These are phyloP conservation scores for Phytophthora brassicae DNA, from an alignment of 352 stramenopile genomes.

Conservation along the genomic window DNA sequence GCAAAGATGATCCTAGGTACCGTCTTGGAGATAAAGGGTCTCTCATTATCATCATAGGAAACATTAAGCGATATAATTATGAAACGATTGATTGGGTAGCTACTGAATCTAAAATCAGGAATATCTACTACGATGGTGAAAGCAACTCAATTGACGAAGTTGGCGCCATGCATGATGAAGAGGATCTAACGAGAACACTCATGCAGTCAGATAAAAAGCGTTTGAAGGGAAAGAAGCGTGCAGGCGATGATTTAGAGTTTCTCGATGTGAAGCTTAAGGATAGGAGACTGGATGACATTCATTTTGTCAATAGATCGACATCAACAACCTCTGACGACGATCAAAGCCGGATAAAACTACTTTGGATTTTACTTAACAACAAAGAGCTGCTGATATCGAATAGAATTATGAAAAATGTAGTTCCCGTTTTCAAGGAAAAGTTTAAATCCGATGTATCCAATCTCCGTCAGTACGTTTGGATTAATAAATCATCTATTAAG, in stretches of 20 bases:
- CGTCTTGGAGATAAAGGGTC: not conserved
- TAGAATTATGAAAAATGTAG: not conserved
- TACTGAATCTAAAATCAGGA: conserved; percentile 2
- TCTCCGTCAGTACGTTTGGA: conserved; percentile 1
- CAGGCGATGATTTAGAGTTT: conserved; percentile 1
- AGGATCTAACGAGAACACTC: not conserved
- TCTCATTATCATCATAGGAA: not conserved
- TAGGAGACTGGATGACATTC: not conserved
- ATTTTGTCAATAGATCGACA: not conserved
- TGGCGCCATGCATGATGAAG: not conserved
- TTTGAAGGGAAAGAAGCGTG: not conserved
- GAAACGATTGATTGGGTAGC: conserved; percentile 13
- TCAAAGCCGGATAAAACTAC: not conserved
- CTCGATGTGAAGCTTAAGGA: too few relatives aligned
- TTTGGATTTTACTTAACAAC: conserved; percentile 10
- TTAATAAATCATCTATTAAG: not conserved
- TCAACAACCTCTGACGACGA: conserved; percentile 1
- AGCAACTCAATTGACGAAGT: too few relatives aligned
- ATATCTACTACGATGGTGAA: conserved; percentile 13
- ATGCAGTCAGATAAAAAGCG: too few relatives aligned
- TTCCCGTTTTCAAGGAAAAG: not conserved
- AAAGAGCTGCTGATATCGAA: conserved; percentile 8
- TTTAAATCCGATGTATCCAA: not conserved
- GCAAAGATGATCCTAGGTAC: conserved; percentile 6
- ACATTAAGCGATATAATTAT: not conserved